Percentiles rank a stretch among this genome's conserved stretches.
These are phyloP conservation scores for Kluyveromyces sp. DNA, from an alignment of 1,139 yeast species.

Conservation along the genomic window DNA sequence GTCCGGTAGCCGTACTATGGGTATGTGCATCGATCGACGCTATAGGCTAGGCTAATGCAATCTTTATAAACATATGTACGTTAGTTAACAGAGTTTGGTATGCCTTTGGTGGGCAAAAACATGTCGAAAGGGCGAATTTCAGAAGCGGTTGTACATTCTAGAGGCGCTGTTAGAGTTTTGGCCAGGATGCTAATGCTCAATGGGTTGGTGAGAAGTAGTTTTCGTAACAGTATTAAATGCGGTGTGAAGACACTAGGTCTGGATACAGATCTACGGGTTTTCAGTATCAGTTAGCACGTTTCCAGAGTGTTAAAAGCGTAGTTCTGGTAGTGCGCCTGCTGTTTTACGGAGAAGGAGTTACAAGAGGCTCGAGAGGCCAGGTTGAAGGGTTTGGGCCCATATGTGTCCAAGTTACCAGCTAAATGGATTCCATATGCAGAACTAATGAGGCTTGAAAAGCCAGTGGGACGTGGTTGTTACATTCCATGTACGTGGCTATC, in stretches of 20 bases:
- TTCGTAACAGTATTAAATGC: not conserved
- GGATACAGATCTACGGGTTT: too few relatives aligned
- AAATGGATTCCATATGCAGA: slow-evolving; percentile 85
- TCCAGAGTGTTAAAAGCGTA: too few relatives aligned
- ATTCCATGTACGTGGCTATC: slow-evolving; percentile 61
- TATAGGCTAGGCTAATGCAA: too few relatives aligned
- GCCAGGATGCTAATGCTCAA: not conserved
- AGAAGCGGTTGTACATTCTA: too few relatives aligned
- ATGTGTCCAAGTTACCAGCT: slow-evolving; percentile 57
- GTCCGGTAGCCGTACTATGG: too few relatives aligned
- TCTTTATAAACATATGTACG: too few relatives aligned
- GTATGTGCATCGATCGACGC: too few relatives aligned
- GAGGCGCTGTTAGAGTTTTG: too few relatives aligned
- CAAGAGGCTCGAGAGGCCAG: slow-evolving; percentile 51
- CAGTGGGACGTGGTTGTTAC: slow-evolving; percentile 79
- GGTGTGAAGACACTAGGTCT: not conserved
- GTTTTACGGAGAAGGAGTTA: slow-evolving; percentile 44
- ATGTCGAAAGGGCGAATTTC: too few relatives aligned
- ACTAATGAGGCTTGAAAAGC: slow-evolving; percentile 84
- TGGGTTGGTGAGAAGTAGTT: not conserved
- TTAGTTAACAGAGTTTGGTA: too few relatives aligned
- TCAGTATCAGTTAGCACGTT: too few relatives aligned
- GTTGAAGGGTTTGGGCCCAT: slow-evolving; percentile 49
- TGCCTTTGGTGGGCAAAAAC: too few relatives aligned
- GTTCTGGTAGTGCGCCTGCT: not conserved